Evolutionary conservation across 345 rosid genomes (phyloP), one percentile per base, ranked within the genome.

Genomic region (Erysimum cheiranthoides): DNA sequence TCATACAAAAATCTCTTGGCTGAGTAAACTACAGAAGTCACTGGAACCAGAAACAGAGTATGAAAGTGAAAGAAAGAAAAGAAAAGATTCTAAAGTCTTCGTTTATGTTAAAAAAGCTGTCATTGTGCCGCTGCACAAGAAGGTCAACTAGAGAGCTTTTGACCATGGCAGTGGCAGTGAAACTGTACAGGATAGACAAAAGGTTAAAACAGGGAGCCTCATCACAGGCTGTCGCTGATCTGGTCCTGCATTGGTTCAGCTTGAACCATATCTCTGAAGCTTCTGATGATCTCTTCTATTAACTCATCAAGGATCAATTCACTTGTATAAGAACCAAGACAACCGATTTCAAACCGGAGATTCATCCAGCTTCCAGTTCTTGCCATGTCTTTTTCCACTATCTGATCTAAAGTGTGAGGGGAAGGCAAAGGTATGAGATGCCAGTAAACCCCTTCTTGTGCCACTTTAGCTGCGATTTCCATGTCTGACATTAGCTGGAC

Each of bases 321-420:
- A 65, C 86, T 79, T 47, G 87, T 80, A 45, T 84, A 80, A 45
- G 80, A 8, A 35, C 84, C 80, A 56, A 90, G 76, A 32, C 78
- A 71, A 73, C 86, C 90, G 1, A 78, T 51, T 16, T 89, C 92
- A 45, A 47, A 74, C 31, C 80, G 81, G 54, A 86, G 88, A 82
- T 89, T 89, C 96, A 92, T 89, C 98, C 97, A 94, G 16, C 83
- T 75, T 71, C 89, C 87, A 18, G 71, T 66, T 74, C 77, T 88
- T 5, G 87, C 83, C 94, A 94, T 76, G 84, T 89, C 98, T 82
- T 92, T 94, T 46, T 71, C 73, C 63, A 92, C 89, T 53, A 93
- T 82, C 83, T 87, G 97, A 63, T 92, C 96, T 71, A 94, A 74
- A 9, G 93, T 83, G 76, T 40, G 88, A 60, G 97, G 96, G 14